Conservation (phyloP, 2,329 filamentous ascomycete species). For the Nannizziopsis barbatae region DNA sequence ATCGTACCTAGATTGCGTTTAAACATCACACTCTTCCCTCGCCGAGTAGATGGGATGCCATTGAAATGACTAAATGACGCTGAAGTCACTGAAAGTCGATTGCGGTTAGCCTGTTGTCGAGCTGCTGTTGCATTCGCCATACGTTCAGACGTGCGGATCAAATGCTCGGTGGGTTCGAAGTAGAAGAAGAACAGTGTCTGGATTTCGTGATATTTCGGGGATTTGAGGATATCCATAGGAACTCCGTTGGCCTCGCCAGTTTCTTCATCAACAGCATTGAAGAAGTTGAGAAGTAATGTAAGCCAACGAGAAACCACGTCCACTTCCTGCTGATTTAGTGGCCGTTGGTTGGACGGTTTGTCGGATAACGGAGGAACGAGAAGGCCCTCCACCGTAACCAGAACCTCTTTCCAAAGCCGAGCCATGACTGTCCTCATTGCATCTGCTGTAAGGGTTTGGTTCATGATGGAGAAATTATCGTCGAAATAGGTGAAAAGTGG, state of each 20-base stretch:
- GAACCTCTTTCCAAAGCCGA: constrained; percentile 91
- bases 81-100: constrained; percentile 59
- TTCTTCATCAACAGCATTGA: constrained; percentile 82
- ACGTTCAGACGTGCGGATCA: constrained; percentile 88
- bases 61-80: constrained; percentile 29
- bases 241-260: constrained; percentile 76
- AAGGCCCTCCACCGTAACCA: constrained; percentile 79
- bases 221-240: constrained; percentile 81
- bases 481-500: constrained; percentile 91
- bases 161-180: constrained; percentile 78
- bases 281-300: constrained; percentile 81
- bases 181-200: constrained; percentile 98
- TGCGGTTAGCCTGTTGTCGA: constrained; percentile 56
- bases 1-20: constrained; percentile 91
- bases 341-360: constrained; percentile 77
- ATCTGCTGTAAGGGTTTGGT: constrained; percentile 81
- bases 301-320: constrained; percentile 96
- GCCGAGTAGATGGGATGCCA: constrained; percentile 38
- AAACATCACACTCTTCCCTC: constrained; percentile 71
- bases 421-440: constrained; percentile 99
- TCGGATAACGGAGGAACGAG: constrained; percentile 90
- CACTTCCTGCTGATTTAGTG: constrained; percentile 73
- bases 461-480: constrained; percentile 98
- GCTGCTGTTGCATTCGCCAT: constrained; percentile 84
- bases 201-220: constrained; percentile 95